Conservation (phyloP, 495 filamentous ascomycete species). For the Xylaria curta region DNA sequence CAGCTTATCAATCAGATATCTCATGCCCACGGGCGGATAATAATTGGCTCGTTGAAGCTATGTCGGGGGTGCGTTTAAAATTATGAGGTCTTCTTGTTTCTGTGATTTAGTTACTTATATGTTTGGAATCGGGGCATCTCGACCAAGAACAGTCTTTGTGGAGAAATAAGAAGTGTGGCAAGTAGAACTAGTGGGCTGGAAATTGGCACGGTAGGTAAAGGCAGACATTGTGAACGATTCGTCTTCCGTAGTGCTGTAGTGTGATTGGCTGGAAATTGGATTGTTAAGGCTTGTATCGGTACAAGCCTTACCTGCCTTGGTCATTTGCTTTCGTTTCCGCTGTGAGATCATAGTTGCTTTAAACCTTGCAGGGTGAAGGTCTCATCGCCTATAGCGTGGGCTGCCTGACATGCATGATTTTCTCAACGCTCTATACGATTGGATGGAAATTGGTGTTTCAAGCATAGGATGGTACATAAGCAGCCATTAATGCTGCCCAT, state of each 20-base stretch:
- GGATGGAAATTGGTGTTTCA: constrained; percentile 9
- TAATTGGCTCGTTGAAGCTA: too few relatives aligned
- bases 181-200: neutral
- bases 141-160: neutral
- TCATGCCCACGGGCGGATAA: too few relatives aligned
- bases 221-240: neutral
- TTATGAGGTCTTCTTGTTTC: too few relatives aligned
- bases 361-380: neutral
- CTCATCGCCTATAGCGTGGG: neutral
- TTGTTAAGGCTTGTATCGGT: too few relatives aligned
- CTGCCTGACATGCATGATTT: neutral
- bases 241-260: neutral
- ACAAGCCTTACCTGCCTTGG: neutral
- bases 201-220: neutral
- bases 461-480: neutral
- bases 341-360: neutral
- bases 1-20: too few relatives aligned
- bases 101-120: neutral
- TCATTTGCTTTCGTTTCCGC: neutral
- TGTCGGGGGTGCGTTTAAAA: too few relatives aligned
- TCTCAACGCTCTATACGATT: neutral
- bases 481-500: neutral
- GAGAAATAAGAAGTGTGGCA: too few relatives aligned
- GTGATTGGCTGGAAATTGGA: constrained; percentile 12
- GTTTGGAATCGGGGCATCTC: neutral